A percentile compares a stretch with the other conserved stretches of the same genome.
Evolutionary conservation across 2,329 filamentous ascomycete species (phyloP).

Genomic region (Fusarium bactridioides): DNA sequence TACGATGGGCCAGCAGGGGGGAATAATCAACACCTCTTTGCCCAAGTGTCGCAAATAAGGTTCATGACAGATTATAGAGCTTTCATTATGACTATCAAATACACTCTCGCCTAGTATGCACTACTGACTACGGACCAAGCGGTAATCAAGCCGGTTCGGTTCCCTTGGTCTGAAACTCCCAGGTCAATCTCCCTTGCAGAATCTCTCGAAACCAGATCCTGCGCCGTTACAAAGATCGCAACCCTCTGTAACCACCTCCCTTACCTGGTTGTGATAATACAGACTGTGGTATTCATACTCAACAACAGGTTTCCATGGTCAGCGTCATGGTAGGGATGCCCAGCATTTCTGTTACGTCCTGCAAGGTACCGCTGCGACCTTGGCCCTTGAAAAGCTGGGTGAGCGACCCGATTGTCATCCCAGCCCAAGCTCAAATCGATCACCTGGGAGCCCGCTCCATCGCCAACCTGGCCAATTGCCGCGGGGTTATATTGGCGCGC

Average conservation of each 20-base stretch:
- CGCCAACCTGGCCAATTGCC: constrained; percentile 10
- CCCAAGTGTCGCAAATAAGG: background rate
- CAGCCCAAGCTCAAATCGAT: constrained; percentile 4
- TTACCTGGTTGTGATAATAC: constrained; percentile 10
- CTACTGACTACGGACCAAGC: constrained; percentile 7
- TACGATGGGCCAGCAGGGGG: background rate
- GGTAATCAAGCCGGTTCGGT: constrained; percentile 10
- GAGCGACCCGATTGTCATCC: background rate
- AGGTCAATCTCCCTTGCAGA: constrained; percentile 19
- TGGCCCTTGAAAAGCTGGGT: background rate
- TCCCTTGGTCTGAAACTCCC: constrained; percentile 1
- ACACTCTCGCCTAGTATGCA: constrained; percentile 8
- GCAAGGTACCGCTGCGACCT: constrained; percentile 33
- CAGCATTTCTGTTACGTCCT: constrained; percentile 9
- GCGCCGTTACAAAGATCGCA: background rate
- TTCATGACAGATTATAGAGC: background rate
- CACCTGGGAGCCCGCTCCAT: constrained; percentile 2
- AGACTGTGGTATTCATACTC: background rate
- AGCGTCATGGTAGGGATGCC: constrained; percentile 10
- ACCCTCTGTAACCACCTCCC: background rate
- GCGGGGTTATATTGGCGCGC: constrained; percentile 6
- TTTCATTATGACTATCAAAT: background rate
- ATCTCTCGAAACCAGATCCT: constrained; percentile 15
- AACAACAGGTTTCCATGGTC: background rate
- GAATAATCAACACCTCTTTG: background rate